Conservation (phyloP, 2,329 filamentous ascomycete species). For the Calonectria ilicicola region DNA sequence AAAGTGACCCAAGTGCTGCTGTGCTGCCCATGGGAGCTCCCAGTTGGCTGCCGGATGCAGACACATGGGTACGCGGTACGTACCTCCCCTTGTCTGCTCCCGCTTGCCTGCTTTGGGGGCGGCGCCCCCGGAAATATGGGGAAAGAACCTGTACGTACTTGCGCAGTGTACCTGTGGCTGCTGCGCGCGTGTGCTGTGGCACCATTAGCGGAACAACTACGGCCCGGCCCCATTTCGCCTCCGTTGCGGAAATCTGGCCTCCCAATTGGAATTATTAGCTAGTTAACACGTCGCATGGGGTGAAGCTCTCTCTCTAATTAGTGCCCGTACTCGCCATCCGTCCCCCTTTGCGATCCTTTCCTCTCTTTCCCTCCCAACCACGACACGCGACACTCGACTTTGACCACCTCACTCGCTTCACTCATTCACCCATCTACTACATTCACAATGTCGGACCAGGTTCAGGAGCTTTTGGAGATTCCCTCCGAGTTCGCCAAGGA, state of each 20-base stretch:
- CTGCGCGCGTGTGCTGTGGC: neutral
- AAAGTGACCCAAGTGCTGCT: neutral
- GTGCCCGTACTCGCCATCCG: neutral
- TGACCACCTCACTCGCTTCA: neutral
- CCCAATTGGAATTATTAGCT: constrained; percentile 23
- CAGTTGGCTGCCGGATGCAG: neutral
- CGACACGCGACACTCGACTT: constrained; percentile 5
- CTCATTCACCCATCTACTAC: neutral
- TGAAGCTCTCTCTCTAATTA: constrained; percentile 18
- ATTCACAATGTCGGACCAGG: constrained; percentile 69
- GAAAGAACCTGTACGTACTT: neutral
- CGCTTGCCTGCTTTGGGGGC: neutral
- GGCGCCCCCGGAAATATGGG: neutral
- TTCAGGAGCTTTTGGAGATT: constrained; percentile 78
- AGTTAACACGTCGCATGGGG: constrained; percentile 26
- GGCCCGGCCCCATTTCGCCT: constrained; percentile 1
- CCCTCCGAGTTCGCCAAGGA: constrained; percentile 74
- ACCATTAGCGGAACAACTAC: constrained; percentile 1
- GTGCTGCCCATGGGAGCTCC: neutral
- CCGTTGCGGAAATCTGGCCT: constrained; percentile 21
- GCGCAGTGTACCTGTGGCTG: neutral
- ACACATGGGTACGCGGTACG: neutral
- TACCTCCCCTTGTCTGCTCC: neutral
- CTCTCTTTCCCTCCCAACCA: neutral
- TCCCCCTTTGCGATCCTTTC: constrained; percentile 20